Evolutionary conservation across 768 basidiomycete genomes (phyloP).

Genomic region (Russula lepida): DNA sequence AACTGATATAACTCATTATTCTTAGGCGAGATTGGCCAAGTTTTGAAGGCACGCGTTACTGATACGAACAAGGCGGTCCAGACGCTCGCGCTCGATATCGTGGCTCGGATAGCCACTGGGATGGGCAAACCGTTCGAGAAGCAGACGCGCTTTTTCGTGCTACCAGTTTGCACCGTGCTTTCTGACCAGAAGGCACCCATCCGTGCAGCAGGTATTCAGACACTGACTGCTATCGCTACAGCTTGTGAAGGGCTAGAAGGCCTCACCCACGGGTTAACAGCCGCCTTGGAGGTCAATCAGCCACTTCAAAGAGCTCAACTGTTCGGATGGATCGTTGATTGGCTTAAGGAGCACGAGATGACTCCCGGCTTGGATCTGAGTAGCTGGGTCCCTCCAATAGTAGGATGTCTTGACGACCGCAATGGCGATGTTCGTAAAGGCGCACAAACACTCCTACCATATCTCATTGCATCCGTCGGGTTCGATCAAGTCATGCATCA

Average conservation of each 20-base stretch:
- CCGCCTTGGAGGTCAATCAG: constrained; percentile 77
- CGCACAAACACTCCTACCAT: constrained; percentile 73
- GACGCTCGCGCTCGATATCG: constrained; percentile 78
- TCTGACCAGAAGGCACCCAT: constrained; percentile 90
- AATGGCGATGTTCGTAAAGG: constrained; percentile 87
- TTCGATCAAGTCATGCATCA: constrained; percentile 82
- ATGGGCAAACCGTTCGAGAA: constrained; percentile 98
- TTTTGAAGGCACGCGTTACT: constrained; percentile 78
- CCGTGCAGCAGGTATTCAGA: constrained; percentile 66
- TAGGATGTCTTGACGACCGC: constrained; percentile 84
- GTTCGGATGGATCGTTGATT: constrained; percentile 71
- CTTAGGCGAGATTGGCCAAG: constrained; percentile 81
- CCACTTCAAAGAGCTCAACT: constrained; percentile 79
- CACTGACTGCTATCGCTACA: constrained; percentile 73
- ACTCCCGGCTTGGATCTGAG: constrained; percentile 55
- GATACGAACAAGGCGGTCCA: constrained; percentile 97
- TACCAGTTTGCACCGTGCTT: constrained; percentile 74
- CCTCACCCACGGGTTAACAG: constrained; percentile 69
- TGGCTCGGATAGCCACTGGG: constrained; percentile 80
- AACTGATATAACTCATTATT: constrained; percentile 7
- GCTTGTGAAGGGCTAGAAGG: constrained; percentile 80
- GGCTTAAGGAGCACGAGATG: constrained; percentile 60
- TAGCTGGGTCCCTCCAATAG: constrained; percentile 52
- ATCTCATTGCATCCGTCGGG: constrained; percentile 64
- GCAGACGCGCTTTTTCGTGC: constrained; percentile 64